These are phyloP conservation scores for Cryphonectria naterciae DNA, from an alignment of 2,329 filamentous ascomycete genomes.

Conservation along the genomic window DNA sequence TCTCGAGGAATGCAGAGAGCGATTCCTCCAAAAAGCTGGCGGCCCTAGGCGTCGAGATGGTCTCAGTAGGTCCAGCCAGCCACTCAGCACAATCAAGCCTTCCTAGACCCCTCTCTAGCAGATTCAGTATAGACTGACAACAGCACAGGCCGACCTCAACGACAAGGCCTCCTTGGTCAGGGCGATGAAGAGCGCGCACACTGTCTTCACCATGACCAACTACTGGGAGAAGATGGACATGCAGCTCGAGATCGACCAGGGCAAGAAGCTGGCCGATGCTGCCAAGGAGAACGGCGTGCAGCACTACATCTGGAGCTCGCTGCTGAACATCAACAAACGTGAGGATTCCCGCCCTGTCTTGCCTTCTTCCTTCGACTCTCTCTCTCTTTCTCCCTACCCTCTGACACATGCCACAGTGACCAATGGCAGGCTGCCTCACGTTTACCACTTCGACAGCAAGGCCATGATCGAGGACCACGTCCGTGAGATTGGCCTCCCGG, in stretches of 20 bases:
- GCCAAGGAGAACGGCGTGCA: slow-evolving; percentile 48
- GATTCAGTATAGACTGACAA: neutral
- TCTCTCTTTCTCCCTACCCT: neutral
- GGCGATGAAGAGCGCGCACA: slow-evolving; percentile 50
- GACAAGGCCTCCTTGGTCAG: slow-evolving; percentile 47
- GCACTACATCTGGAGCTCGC: slow-evolving; percentile 50
- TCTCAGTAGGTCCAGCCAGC: slow-evolving; percentile 41
- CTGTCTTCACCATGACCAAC: slow-evolving; percentile 58
- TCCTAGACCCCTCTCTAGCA: too few relatives aligned
- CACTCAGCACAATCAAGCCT: neutral
- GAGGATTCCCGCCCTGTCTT: slow-evolving; percentile 34
- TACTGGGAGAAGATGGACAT: slow-evolving; percentile 51
- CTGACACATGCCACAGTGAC: slow-evolving; percentile 37
- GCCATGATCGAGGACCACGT: slow-evolving; percentile 60
- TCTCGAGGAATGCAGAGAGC: slow-evolving; percentile 55
- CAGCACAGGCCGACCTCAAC: slow-evolving; percentile 51
- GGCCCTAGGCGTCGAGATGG: slow-evolving; percentile 53
- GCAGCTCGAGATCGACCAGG: slow-evolving; percentile 49
- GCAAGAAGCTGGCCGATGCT: slow-evolving; percentile 52
- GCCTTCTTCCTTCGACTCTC: too few relatives aligned
- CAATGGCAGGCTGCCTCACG: slow-evolving; percentile 45
- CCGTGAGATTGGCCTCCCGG: slow-evolving; percentile 48
- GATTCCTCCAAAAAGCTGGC: slow-evolving; percentile 49
- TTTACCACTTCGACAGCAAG: slow-evolving; percentile 62
- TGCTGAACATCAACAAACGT: slow-evolving; percentile 46